Conservation (phyloP, 345 rosid genomes). For the Corymbia maculata region DNA sequence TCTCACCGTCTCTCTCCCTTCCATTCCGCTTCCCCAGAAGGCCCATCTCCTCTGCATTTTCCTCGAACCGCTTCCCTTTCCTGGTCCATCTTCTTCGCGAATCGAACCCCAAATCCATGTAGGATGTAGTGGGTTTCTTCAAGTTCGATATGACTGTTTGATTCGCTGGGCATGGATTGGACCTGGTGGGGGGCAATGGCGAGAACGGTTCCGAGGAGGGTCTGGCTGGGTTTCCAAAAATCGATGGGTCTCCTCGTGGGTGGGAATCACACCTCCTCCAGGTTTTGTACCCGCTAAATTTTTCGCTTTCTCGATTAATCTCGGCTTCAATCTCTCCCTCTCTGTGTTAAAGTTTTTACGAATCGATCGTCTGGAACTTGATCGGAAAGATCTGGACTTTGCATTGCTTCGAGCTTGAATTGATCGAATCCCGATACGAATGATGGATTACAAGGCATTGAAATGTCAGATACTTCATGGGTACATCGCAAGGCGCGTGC, state of each 20-base stretch:
- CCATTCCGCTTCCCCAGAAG: neutral
- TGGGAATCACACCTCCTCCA: constrained; percentile 98
- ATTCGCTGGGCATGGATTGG: constrained; percentile 19
- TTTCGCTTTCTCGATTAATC: neutral
- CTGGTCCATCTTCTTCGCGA: neutral
- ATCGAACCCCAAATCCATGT: neutral
- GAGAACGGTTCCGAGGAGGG: constrained; percentile 43
- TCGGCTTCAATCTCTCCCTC: constrained; percentile 24
- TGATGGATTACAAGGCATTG: constrained; percentile 44
- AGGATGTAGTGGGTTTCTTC: constrained; percentile 8
- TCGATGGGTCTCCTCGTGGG: constrained; percentile 93
- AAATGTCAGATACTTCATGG: constrained; percentile 30
- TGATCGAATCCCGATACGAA: neutral
- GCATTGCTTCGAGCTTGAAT: neutral
- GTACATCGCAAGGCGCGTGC: constrained; percentile 49
- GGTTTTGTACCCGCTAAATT: constrained; percentile 88
- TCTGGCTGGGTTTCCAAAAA: constrained; percentile 63
- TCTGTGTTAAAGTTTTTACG: neutral
- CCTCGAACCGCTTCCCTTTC: neutral
- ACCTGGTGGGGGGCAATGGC: constrained; percentile 21
- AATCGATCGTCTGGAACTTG: neutral
- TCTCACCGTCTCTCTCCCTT: neutral
- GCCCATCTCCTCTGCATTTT: neutral
- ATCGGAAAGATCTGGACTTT: neutral
- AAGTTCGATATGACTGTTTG: neutral